These are phyloP conservation scores for Calvatia gigantea DNA, from an alignment of 768 basidiomycete species.

Conservation along the genomic window DNA sequence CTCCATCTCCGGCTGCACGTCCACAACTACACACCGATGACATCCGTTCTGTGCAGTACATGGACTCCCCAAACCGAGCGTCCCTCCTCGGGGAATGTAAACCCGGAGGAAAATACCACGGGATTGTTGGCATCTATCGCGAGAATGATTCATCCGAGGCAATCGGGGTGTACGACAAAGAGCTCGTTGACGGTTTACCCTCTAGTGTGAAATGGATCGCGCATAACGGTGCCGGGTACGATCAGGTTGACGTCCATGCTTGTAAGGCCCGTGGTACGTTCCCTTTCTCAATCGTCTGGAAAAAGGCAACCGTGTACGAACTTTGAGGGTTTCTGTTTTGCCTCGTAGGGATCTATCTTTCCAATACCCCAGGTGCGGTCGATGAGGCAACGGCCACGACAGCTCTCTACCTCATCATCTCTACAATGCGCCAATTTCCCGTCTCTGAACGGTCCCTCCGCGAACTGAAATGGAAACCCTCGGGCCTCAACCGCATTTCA, in stretches of 20 bases:
- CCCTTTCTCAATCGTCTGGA: not conserved
- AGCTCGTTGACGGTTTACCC: constrained; percentile 68
- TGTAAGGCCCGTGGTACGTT: constrained; percentile 64
- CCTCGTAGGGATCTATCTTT: constrained; percentile 68
- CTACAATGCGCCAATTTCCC: constrained; percentile 72
- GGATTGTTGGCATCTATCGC: constrained; percentile 74
- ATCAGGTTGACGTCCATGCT: constrained; percentile 76
- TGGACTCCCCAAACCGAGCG: constrained; percentile 58
- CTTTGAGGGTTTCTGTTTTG: not conserved
- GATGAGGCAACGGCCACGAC: constrained; percentile 91
- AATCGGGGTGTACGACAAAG: constrained; percentile 79
- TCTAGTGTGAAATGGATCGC: constrained; percentile 78
- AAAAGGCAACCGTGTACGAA: not conserved
- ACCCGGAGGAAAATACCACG: constrained; percentile 69
- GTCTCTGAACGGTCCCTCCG: constrained; percentile 58
- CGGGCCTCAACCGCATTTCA: constrained; percentile 40
- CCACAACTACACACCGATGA: not conserved
- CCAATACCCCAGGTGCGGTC: constrained; percentile 88
- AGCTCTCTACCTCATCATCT: constrained; percentile 78
- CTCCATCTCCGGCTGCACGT: not conserved
- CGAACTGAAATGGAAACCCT: constrained; percentile 57
- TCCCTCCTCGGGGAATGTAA: constrained; percentile 66
- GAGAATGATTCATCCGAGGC: constrained; percentile 61
- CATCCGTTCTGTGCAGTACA: constrained; percentile 29
- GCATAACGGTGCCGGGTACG: constrained; percentile 92